phyloP scores from a whole-genome alignment of 306 rosid genomes.

The Fragaria ananassa region DNA sequence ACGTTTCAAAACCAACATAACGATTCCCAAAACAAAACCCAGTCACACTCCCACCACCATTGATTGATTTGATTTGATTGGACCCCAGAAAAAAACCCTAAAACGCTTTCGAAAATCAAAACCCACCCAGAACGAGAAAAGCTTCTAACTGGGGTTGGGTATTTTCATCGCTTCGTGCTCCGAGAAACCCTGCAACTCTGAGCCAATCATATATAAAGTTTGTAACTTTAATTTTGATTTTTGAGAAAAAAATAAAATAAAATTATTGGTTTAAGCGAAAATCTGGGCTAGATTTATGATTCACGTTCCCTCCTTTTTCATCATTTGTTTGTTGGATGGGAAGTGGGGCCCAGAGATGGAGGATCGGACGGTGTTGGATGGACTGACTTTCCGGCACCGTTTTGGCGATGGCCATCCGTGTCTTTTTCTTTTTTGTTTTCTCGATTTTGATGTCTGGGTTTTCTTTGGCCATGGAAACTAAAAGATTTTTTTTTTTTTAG shows the following conservation, averaged over 20 bases:
- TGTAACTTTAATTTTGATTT: background rate
- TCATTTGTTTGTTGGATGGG: background rate
- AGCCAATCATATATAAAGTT: background rate
- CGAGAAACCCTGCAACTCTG: background rate
- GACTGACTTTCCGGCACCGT: background rate
- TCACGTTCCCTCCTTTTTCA: background rate
- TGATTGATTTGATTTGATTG: background rate
- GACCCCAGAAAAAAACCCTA: constrained; percentile 14
- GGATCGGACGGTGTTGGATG: background rate
- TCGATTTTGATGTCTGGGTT: background rate
- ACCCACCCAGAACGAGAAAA: background rate
- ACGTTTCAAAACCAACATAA: constrained; percentile 31
- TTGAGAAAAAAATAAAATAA: too few relatives aligned
- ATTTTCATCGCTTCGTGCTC: background rate
- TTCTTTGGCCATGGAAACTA: background rate
- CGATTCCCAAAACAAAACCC: constrained; percentile 16
- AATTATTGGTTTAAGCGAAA: background rate
- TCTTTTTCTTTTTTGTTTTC: background rate
- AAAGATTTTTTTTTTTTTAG: background rate
- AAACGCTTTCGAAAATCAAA: background rate
- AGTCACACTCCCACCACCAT: background rate
- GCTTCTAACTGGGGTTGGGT: background rate
- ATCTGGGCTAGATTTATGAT: background rate
- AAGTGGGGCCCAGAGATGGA: background rate
- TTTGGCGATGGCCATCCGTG: background rate